Base-by-base conservation (phyloP, 176 grass and related monocot genomes). In the Bonia amplexicaulis region DNA sequence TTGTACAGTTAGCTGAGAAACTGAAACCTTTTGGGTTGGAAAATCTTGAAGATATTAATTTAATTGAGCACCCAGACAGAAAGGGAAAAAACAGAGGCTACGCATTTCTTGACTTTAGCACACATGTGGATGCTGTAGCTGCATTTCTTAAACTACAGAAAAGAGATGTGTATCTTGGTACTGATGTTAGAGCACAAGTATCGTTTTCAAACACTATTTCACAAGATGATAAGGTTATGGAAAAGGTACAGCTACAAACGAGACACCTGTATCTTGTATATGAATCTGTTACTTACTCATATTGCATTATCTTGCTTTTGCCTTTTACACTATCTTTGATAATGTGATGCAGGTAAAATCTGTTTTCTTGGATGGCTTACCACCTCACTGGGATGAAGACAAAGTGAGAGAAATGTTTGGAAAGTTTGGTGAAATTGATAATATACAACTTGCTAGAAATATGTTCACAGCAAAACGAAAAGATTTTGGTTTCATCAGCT, bases 41-140 rank as follows among this genome's bases (percentile, higher is more conserved):
- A 59, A 96, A 96, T 72, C 80, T 96, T 79, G 89, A 96, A 87
- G 84, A 93, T 52, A 81, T 96, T 35, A 90, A 91, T 68, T 85
- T 96, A 59, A 90, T 96, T 82, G 93, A 96, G 84, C 84, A 96
- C 54, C 91, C 91, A 1, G 85, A 84, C 47, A 93, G 51, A 84
- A 88, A 62, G 58, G 93, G 93, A 15, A 93, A 82, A 84, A 96
- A 96, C 79, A 88, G 93, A 83, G 93, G 93, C 53, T 96, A 91
- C 61, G 93, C 93, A 17, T 96, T 96, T 91, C 89, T 96, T 75
- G 89, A 96, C 64, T 96, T 96, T 58, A 82, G 61, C 26, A 89
- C 91, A 6, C 60, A 87, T 87, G 82, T 89, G 59, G 93, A 96
- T 81, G 93, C 91, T 65, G 84, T 85, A 37, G 89, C 65, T 52